Evolutionary conservation across 257 asterid genomes (phyloP).

Genomic region (Eustoma russellianum): DNA sequence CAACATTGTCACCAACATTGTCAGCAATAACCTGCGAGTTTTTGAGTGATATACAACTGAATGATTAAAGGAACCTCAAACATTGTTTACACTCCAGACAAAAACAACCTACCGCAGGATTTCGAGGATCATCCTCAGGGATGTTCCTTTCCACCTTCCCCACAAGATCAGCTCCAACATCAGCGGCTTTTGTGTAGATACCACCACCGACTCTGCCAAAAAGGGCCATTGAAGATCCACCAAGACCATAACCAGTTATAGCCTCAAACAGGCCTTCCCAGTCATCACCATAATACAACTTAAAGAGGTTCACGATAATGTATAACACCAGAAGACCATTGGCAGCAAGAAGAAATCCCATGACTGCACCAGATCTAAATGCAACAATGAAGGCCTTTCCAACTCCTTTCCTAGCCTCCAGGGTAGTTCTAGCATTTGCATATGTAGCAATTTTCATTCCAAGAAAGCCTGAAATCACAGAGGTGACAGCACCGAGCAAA

Average conservation of each 20-base stretch:
- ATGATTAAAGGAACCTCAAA: neutral
- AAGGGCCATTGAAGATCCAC: slow-evolving; percentile 94
- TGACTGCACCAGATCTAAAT: slow-evolving; percentile 83
- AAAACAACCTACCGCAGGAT: slow-evolving; percentile 55
- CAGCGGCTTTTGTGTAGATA: slow-evolving; percentile 88
- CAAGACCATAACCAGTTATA: slow-evolving; percentile 86
- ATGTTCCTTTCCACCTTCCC: slow-evolving; percentile 80
- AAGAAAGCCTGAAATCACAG: slow-evolving; percentile 77
- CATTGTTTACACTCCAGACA: neutral
- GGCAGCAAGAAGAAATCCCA: slow-evolving; percentile 93
- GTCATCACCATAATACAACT: slow-evolving; percentile 75
- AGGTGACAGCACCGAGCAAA: slow-evolving; percentile 71
- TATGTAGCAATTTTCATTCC: slow-evolving; percentile 91
- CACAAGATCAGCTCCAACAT: slow-evolving; percentile 88
- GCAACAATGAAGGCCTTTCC: slow-evolving; percentile 77
- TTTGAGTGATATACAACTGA: neutral
- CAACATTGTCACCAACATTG: slow-evolving; percentile 59
- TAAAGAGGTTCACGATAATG: slow-evolving; percentile 57
- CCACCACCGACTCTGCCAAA: slow-evolving; percentile 97
- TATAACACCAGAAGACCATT: slow-evolving; percentile 73
- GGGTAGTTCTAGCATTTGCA: slow-evolving; percentile 82
- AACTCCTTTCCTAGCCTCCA: slow-evolving; percentile 85
- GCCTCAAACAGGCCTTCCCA: slow-evolving; percentile 89
- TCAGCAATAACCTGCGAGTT: slow-evolving; percentile 51
- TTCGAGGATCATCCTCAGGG: slow-evolving; percentile 88